Conservation (phyloP, 129 eudicot genomes). For the Solidago caesia region DNA sequence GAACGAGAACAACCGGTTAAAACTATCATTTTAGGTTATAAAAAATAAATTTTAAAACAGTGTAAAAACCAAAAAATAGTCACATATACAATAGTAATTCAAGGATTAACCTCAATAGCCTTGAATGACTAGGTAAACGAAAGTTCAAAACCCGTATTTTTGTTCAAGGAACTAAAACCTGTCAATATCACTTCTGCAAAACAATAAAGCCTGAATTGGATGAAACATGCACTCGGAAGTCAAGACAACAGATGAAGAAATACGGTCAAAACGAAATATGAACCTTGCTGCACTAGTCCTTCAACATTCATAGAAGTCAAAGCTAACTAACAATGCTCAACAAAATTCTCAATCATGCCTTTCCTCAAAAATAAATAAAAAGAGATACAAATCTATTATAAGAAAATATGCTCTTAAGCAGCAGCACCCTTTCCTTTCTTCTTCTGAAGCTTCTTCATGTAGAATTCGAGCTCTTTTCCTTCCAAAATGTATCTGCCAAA, state of each 20-base stretch:
- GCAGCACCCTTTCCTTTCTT: slow-evolving; percentile 47
- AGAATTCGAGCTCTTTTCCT: slow-evolving; percentile 43
- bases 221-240: background rate
- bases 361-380: slow-evolving; percentile 5
- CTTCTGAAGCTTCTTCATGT: slow-evolving; percentile 44
- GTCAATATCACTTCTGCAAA: too few relatives aligned
- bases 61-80: too few relatives aligned
- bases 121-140: too few relatives aligned
- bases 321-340: slow-evolving; percentile 24
- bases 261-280: background rate
- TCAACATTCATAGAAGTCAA: slow-evolving; percentile 23
- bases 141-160: too few relatives aligned
- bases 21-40: too few relatives aligned
- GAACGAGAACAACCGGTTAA: too few relatives aligned
- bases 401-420: slow-evolving; percentile 29
- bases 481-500: slow-evolving; percentile 42
- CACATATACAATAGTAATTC: too few relatives aligned
- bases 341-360: slow-evolving; percentile 17
- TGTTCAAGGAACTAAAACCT: too few relatives aligned
- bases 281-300: slow-evolving; percentile 4
- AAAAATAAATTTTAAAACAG: too few relatives aligned
- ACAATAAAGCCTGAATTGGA: background rate
- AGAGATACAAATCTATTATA: slow-evolving; percentile 19
- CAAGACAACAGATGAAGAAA: background rate
- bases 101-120: too few relatives aligned